phyloP scores from a whole-genome alignment of 2,329 filamentous ascomycete genomes.

The Penicillium paneum region DNA sequence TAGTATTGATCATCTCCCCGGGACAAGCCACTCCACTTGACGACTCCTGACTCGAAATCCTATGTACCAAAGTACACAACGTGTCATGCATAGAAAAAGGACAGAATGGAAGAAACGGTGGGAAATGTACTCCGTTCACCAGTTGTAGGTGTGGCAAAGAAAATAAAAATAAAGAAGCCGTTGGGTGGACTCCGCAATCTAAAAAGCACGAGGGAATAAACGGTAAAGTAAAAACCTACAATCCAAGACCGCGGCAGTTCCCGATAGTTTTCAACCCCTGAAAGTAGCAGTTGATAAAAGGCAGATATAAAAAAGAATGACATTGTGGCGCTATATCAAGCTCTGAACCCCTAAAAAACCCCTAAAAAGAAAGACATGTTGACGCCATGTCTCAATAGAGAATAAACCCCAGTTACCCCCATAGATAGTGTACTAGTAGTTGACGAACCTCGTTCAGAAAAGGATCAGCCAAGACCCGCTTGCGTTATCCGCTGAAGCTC shows the following conservation, averaged over 20 bases:
- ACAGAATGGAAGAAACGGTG: neutral
- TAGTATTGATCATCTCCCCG: slow-evolving; percentile 19
- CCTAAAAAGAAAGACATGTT: neutral
- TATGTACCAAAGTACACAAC: neutral
- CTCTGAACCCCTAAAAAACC: neutral
- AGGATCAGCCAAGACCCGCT: neutral
- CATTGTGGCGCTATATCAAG: slow-evolving; percentile 3
- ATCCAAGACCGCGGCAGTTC: neutral
- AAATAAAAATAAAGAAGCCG: neutral
- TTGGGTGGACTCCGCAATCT: neutral
- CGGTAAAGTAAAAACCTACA: neutral
- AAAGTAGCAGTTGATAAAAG: neutral
- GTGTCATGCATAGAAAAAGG: neutral
- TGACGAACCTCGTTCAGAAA: neutral
- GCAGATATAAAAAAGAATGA: slow-evolving; percentile 4
- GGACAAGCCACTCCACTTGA: slow-evolving; percentile 13
- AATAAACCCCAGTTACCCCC: neutral
- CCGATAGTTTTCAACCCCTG: neutral
- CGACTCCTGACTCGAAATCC: slow-evolving; percentile 12
- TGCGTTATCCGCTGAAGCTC: neutral
- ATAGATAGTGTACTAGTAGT: neutral
- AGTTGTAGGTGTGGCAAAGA: too few relatives aligned
- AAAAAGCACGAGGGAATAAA: neutral
- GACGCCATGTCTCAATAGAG: neutral
- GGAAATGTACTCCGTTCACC: neutral